These are phyloP conservation scores for Suhomyces bolitotheri DNA, from an alignment of 1,139 yeast species.

Conservation along the genomic window DNA sequence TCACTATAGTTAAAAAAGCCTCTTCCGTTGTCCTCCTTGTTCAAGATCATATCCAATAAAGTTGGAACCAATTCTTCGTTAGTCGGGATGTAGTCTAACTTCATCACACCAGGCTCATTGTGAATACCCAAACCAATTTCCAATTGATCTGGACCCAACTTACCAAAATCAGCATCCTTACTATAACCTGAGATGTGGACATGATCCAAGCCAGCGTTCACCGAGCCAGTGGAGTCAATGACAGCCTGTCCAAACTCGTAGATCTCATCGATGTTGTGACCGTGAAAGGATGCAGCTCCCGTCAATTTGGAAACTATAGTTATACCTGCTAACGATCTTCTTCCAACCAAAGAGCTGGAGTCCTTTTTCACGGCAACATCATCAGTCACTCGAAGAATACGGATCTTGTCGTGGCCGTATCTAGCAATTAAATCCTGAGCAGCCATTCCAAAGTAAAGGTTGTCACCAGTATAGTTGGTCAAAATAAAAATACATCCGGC, in stretches of 20 bases:
- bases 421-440: slow-evolving; percentile 2
- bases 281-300: slow-evolving; percentile 1
- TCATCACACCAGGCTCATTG: slow-evolving; percentile 53
- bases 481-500: slow-evolving; percentile 2
- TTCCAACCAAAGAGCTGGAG: slow-evolving; percentile 1
- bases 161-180: slow-evolving; percentile 29
- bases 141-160: slow-evolving; percentile 35
- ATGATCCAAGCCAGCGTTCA: slow-evolving; percentile 54
- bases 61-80: slow-evolving; percentile 39
- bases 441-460: slow-evolving; percentile 3
- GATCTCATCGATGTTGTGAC: not conserved
- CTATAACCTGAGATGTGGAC: slow-evolving; percentile 52
- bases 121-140: slow-evolving; percentile 58
- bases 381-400: slow-evolving; percentile 1
- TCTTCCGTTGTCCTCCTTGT: slow-evolving; percentile 38
- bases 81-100: slow-evolving; percentile 40
- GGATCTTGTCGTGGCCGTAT: slow-evolving; percentile 1
- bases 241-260: slow-evolving; percentile 1
- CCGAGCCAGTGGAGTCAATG: not conserved
- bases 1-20: slow-evolving; percentile 42
- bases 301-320: slow-evolving; percentile 1
- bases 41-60: slow-evolving; percentile 40
- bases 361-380: slow-evolving; percentile 1
- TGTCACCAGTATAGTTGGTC: slow-evolving; percentile 3
- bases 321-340: slow-evolving; percentile 1